A percentile compares a stretch with the other conserved stretches of the same genome.
These are phyloP conservation scores for Elongisporangium senticosum DNA, from an alignment of 352 stramenopile species.

Conservation along the genomic window DNA sequence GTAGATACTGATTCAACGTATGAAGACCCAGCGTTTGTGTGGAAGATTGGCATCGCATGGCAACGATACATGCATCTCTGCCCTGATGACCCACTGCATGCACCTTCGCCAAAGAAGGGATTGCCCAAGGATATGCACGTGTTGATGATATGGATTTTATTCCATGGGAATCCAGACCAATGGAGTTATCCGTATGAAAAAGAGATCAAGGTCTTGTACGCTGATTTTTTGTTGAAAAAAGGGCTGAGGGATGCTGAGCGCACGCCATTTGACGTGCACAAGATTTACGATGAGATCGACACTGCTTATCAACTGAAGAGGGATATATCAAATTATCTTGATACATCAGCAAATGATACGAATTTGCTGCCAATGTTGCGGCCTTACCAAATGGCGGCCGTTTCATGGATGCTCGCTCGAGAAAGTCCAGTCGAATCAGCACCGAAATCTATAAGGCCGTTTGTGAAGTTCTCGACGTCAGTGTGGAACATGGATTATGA, in stretches of 20 bases:
- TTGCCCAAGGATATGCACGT: slow-evolving; percentile 24
- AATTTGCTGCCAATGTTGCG: slow-evolving; percentile 85
- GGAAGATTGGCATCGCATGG: slow-evolving; percentile 34
- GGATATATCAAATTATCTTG: slow-evolving; percentile 17
- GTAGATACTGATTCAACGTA: slow-evolving; percentile 3
- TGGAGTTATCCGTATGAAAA: slow-evolving; percentile 24
- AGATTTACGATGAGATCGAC: slow-evolving; percentile 55
- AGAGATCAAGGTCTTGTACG: slow-evolving; percentile 50
- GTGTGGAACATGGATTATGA: background rate
- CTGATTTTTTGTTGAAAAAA: slow-evolving; percentile 18
- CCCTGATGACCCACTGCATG: slow-evolving; percentile 2
- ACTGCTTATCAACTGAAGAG: slow-evolving; percentile 25
- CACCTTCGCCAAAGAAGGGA: slow-evolving; percentile 6
- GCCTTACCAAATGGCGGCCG: slow-evolving; percentile 95
- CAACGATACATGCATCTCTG: slow-evolving; percentile 16
- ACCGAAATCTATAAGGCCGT: slow-evolving; percentile 9
- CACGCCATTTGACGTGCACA: slow-evolving; percentile 39
- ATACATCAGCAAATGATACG: slow-evolving; percentile 3
- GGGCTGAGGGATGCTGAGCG: background rate
- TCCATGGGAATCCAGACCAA: slow-evolving; percentile 9
- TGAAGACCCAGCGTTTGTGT: slow-evolving; percentile 8
- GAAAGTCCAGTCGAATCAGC: slow-evolving; percentile 37
- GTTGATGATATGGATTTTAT: slow-evolving; percentile 59
- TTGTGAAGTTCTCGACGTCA: slow-evolving; percentile 6
- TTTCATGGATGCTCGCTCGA: slow-evolving; percentile 92